Conservation (phyloP, 1,284 basidiomycete genomes). For the Singerocomus rubriflavus region DNA sequence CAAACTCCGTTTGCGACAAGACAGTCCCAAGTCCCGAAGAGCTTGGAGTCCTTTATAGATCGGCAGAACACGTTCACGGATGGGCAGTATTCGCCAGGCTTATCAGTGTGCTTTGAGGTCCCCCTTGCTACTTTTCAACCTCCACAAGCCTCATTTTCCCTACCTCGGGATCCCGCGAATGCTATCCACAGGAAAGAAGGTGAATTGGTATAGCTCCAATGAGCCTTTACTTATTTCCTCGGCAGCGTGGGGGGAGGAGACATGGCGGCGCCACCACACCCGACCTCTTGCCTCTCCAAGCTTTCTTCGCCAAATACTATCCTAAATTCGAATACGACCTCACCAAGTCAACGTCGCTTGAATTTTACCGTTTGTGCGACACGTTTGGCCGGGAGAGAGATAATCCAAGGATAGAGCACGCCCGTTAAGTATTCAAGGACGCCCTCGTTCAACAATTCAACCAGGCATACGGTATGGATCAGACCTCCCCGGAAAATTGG, state of each 20-base stretch:
- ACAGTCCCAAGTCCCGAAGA: too few species aligned
- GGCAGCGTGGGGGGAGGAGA: background rate
- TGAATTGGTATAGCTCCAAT: background rate
- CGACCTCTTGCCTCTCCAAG: background rate
- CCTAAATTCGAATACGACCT: conserved; percentile 12
- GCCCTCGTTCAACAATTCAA: conserved; percentile 19
- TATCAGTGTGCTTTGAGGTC: background rate
- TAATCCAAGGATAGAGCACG: background rate
- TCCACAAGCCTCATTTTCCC: background rate
- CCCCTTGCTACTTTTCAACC: too few species aligned
- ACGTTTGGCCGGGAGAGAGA: conserved; percentile 3
- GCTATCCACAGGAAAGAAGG: background rate
- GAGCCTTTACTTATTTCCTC: background rate
- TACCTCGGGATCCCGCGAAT: background rate
- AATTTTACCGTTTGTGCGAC: conserved; percentile 24
- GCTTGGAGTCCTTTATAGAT: too few species aligned
- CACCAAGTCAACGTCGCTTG: conserved; percentile 16
- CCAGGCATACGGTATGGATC: conserved; percentile 14
- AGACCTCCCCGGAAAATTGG: conserved; percentile 3
- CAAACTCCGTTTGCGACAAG: too few species aligned
- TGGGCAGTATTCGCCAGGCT: background rate
- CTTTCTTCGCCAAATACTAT: conserved; percentile 7
- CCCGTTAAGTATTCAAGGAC: conserved; percentile 12
- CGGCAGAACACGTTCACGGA: too few species aligned
- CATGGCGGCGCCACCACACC: too few species aligned